These are phyloP conservation scores for Scutellaria baicalensis DNA, from an alignment of 257 asterid species.

Conservation along the genomic window DNA sequence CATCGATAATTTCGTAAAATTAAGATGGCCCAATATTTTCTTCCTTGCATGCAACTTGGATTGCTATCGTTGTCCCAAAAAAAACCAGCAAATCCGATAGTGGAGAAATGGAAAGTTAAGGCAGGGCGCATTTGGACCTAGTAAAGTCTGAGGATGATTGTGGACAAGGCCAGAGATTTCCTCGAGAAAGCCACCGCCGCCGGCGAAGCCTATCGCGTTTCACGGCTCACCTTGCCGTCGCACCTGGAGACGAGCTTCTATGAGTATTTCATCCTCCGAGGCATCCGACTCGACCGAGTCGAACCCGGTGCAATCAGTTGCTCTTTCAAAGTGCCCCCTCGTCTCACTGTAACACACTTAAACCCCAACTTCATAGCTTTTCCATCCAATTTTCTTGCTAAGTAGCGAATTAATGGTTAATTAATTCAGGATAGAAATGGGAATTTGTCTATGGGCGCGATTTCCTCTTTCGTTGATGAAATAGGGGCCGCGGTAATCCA, in stretches of 20 bases:
- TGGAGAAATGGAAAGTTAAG: too few species aligned
- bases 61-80: too few species aligned
- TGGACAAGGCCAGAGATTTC: conserved; percentile 45
- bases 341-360: conserved; percentile 47
- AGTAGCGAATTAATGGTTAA: background rate
- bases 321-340: conserved; percentile 73
- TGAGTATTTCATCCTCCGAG: conserved; percentile 64
- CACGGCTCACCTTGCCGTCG: conserved; percentile 40
- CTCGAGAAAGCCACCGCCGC: conserved; percentile 20
- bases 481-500: conserved; percentile 62
- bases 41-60: too few species aligned
- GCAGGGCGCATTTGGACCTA: too few species aligned
- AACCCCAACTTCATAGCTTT: background rate
- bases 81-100: too few species aligned
- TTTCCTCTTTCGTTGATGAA: conserved; percentile 67
- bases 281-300: conserved; percentile 60
- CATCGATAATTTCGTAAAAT: too few species aligned
- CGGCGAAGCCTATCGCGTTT: conserved; percentile 33
- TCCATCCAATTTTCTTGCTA: background rate
- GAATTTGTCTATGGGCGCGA: conserved; percentile 56
- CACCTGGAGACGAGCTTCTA: conserved; percentile 54
- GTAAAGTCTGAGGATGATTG: background rate
- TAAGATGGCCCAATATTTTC: too few species aligned
- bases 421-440: conserved; percentile 53
- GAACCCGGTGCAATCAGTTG: conserved; percentile 49